These are phyloP conservation scores for Populus hybrid DNA, from an alignment of 441 rosid species.

Conservation along the genomic window DNA sequence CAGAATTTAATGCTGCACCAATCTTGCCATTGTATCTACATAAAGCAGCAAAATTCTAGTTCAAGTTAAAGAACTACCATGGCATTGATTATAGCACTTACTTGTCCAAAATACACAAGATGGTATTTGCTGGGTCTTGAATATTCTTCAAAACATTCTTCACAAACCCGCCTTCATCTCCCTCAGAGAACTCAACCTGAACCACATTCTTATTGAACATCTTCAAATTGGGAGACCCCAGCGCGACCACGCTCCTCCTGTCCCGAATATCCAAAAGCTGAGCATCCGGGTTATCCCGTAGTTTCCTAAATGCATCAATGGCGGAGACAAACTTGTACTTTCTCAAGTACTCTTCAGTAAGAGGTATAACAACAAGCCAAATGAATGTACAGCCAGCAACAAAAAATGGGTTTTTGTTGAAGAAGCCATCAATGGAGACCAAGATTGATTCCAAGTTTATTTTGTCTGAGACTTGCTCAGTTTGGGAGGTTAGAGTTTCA, in stretches of 20 bases:
- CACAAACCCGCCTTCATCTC: slow-evolving; percentile 10
- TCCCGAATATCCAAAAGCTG: slow-evolving; percentile 89
- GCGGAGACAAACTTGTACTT: slow-evolving; percentile 66
- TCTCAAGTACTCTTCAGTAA: slow-evolving; percentile 48
- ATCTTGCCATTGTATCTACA: neutral
- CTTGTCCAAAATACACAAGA: slow-evolving; percentile 29
- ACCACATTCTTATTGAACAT: slow-evolving; percentile 37
- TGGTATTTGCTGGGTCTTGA: slow-evolving; percentile 20
- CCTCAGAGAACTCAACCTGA: neutral
- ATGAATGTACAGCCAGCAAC: slow-evolving; percentile 78
- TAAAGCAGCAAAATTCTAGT: neutral
- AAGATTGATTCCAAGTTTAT: slow-evolving; percentile 64
- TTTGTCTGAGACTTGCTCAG: slow-evolving; percentile 40
- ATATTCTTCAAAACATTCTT: slow-evolving; percentile 23
- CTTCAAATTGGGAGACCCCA: slow-evolving; percentile 69
- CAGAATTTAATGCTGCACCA: neutral
- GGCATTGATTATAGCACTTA: slow-evolving; percentile 9
- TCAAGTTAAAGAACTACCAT: neutral
- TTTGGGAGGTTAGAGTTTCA: slow-evolving; percentile 30
- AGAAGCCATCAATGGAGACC: slow-evolving; percentile 67
- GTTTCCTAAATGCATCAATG: slow-evolving; percentile 62
- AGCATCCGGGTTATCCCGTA: slow-evolving; percentile 49
- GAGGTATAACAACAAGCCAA: slow-evolving; percentile 70
- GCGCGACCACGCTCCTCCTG: slow-evolving; percentile 43
- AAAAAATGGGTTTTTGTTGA: slow-evolving; percentile 77